Percentiles rank a stretch among this genome's conserved stretches.
phyloP scores from a whole-genome alignment of 306 rosid species.

The Abrus pulchellus region DNA sequence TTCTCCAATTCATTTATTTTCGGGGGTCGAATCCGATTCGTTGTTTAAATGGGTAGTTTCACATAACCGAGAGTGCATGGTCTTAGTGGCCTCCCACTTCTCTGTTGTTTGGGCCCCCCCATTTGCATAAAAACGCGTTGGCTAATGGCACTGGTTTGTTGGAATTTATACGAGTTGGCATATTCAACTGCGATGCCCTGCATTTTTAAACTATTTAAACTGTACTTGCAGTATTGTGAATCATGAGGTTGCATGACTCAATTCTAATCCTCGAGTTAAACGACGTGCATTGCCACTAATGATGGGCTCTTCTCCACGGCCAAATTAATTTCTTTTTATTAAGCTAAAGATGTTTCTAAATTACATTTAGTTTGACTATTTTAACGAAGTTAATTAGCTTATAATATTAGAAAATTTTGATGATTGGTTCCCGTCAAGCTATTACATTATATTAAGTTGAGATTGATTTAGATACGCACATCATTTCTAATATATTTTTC shows the following conservation, averaged over 20 bases:
- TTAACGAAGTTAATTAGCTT: neutral
- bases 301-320: no score
- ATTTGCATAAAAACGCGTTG: neutral
- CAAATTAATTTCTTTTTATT: no score
- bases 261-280: neutral
- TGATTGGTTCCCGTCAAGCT: neutral
- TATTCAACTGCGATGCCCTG: neutral
- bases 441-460: no score
- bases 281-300: slow-evolving; percentile 12
- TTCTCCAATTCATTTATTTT: neutral
- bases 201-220: no score
- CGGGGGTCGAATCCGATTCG: neutral
- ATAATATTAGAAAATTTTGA: neutral
- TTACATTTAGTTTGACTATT: no score
- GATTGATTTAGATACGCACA: neutral
- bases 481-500: neutral
- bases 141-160: neutral
- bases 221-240: neutral
- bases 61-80: neutral
- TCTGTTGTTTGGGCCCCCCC: slow-evolving; percentile 28
- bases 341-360: neutral
- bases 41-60: neutral
- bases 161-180: slow-evolving; percentile 11
- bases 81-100: slow-evolving; percentile 35
- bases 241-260: neutral